Evolutionary conservation across 1,139 yeast species (phyloP), one percentile per base, ranked within the genome.

Genomic region (Suhomyces yuchorum): DNA sequence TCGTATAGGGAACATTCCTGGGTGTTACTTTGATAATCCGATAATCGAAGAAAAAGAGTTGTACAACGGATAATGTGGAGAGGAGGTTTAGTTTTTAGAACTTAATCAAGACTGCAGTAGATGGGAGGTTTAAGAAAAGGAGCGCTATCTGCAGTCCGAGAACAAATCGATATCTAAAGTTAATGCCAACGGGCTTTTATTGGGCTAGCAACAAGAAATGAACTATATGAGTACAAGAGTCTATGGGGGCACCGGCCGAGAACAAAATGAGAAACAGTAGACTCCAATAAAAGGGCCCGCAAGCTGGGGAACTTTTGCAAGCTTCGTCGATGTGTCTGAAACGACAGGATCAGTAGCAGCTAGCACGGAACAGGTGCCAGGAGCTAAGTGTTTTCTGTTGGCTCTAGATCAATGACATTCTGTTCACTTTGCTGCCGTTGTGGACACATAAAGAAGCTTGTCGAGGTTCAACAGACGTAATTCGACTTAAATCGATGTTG

Each of bases 141-240:
- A 26, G 12, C 4, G 34, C 18, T 30, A 30, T 30, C 19, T 30
- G 34, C 34, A 30, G 34, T 30, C 15, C 18, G 6, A 14, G 3
- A 3, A n/a, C 14, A 28, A n/a, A 8, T 30, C 5, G 14, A 14
- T 30, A 14, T 30, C 3, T 15, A 15, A 14, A n/a, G n/a, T n/a
- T n/a, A n/a, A 6, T 37, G n/a, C n/a, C 33, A 18, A 38, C 20
- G 41, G 34, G 34, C 33, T 24, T 38, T 38, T 38, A 26, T 28
- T 41, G 36, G 38, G 38, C 38, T 35, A 24, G 44, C 33, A 34
- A 34, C 39, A 35, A 41, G 40, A 41, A 41, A 41, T 41, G 44
- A 35, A 35, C 23, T 22, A 35, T 23, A 34, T 34, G 40, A 23
- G 32, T 38, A 26, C 26, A 26, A 18, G 40, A 18, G 26, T 19